Base-by-base conservation (phyloP, 2,329 filamentous ascomycete genomes). In the Fusarium nurragi region DNA sequence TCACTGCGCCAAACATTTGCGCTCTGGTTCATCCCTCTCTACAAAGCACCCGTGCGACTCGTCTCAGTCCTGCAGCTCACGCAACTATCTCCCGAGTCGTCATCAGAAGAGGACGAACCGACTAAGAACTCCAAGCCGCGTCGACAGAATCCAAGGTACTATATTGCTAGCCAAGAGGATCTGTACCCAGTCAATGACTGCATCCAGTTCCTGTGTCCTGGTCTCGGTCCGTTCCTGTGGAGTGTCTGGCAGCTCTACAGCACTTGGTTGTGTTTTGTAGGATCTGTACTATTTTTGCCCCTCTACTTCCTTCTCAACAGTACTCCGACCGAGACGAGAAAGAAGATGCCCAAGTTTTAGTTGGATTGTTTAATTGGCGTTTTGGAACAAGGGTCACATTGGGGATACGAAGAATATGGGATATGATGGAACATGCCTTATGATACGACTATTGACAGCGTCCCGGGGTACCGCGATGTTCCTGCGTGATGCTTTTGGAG, bases 181-280 rank as follows among this genome's bases (percentile, higher is more conserved):
- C 78, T 94, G 9, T 97, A 97, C 72, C 91, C 94, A 71, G 82
- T 87, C 1, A 89, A 88, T 45, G 90, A 97, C 67, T 89, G 89
- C 63, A 79, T 94, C 60, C 89, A 89, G 69, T 95, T 96, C 72
- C 69, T 94, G 18, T 71, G 85, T 16, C 87, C 90, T 12, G 83
- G 85, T 0, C 77, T 89, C 0, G 87, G 86, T 0, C 77, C 80
- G 9, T 71, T 85, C 22, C 75, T 93, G 2, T 81, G 85, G 76
- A 64, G 83, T 4, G 11, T 70, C 1, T 90, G 85, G 83, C 90
- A 93, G 73, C 78, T 89, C 19, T 81, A 87, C 50, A 87, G 87
- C 5, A 90, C 90, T 0, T 61, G 85, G 5, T 73, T 91, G 5
- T 94, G 90, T 66, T 78, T 91, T 2, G 2, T 90, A 2, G 87